Percentiles rank a stretch among this genome's conserved stretches.
phyloP scores from a whole-genome alignment of 1,139 yeast genomes.

The Hanseniaspora gamundiae region DNA sequence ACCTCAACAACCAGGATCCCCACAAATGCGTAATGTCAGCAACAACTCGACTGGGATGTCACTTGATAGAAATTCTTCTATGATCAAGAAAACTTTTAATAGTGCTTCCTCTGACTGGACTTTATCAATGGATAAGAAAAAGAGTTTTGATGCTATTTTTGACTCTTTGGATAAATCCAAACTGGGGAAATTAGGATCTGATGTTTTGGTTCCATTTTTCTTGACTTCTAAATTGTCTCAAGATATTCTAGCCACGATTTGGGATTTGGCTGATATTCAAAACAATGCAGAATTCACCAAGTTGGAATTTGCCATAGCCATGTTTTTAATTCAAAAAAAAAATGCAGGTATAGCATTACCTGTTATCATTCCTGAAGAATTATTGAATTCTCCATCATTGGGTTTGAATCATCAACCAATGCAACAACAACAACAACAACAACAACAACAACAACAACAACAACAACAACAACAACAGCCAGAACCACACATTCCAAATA shows the following conservation, averaged over 20 bases:
- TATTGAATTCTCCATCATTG: constrained; percentile 29
- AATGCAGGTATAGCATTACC: constrained; percentile 72
- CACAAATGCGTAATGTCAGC: constrained; percentile 13
- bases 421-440: constrained; percentile 15
- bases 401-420: constrained; percentile 17
- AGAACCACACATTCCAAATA: constrained; percentile 24
- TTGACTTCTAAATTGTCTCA: constrained; percentile 80
- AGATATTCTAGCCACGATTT: constrained; percentile 73
- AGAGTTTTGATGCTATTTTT: constrained; percentile 70
- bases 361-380: constrained; percentile 44
- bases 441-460: constrained; percentile 11
- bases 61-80: constrained; percentile 19
- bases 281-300: constrained; percentile 74
- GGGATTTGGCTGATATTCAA: constrained; percentile 91
- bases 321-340: constrained; percentile 80
- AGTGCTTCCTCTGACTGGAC: constrained; percentile 60
- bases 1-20: constrained; percentile 14
- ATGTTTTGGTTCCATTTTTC: constrained; percentile 78
- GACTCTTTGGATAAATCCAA: constrained; percentile 58
- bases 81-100: constrained; percentile 31
- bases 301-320: constrained; percentile 83
- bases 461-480: constrained; percentile 6
- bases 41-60: constrained; percentile 14
- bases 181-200: constrained; percentile 55
- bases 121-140: constrained; percentile 54